Percentiles rank a stretch among this genome's conserved stretches.
Conservation (phyloP, 2,329 filamentous ascomycete species). For the Monosporascus sp. region DNA sequence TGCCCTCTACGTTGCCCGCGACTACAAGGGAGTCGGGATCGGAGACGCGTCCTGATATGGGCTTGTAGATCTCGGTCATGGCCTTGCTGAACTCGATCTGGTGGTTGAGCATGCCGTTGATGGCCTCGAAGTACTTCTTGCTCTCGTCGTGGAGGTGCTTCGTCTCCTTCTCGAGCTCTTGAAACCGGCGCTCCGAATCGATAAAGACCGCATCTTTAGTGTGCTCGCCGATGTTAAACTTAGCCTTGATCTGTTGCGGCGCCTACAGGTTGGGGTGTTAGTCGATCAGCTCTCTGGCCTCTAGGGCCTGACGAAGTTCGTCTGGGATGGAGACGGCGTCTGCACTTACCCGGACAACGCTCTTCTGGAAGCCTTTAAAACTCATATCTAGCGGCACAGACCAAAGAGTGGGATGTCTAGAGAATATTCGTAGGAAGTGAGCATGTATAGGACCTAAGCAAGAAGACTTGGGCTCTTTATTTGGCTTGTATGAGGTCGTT, state of each 20-base stretch:
- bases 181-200: conserved; percentile 88
- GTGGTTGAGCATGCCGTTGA: conserved; percentile 95
- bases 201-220: conserved; percentile 94
- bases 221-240: conserved; percentile 92
- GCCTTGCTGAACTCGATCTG: conserved; percentile 98
- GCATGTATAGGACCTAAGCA: not conserved
- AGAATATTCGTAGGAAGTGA: not conserved
- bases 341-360: conserved; percentile 68
- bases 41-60: conserved; percentile 91
- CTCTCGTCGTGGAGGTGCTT: conserved; percentile 94
- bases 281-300: conserved; percentile 1
- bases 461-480: not conserved
- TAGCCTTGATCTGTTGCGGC: conserved; percentile 85
- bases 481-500: too few species aligned
- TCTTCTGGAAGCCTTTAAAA: conserved; percentile 94
- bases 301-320: not conserved
- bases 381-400: conserved; percentile 59
- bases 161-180: conserved; percentile 90
- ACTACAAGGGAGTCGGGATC: conserved; percentile 79
- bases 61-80: conserved; percentile 95
- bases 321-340: too few species aligned
- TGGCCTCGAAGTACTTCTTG: conserved; percentile 94
- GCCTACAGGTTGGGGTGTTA: conserved; percentile 44
- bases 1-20: conserved; percentile 88
- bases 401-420: conserved; percentile 1